Conservation (phyloP, 768 basidiomycete genomes). For the Cystofilobasidium bisporidii region DNA sequence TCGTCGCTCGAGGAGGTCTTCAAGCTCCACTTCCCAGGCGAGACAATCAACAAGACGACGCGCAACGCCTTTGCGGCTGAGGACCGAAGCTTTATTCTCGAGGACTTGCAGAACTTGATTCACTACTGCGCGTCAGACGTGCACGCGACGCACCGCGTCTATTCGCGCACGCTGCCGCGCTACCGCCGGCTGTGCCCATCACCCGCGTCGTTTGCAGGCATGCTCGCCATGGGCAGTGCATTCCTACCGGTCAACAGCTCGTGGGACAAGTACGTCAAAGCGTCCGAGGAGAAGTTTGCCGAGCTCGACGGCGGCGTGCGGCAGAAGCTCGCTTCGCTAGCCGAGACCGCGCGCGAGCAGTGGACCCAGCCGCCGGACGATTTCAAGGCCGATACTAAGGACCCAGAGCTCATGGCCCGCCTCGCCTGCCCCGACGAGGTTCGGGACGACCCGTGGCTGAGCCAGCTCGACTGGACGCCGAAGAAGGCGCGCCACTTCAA, state of each 20-base stretch:
- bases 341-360: slow-evolving; percentile 47
- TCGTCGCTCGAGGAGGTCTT: slow-evolving; percentile 91
- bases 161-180: slow-evolving; percentile 60
- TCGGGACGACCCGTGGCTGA: slow-evolving; percentile 67
- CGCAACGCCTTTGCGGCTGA: slow-evolving; percentile 67
- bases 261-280: slow-evolving; percentile 74
- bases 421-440: slow-evolving; percentile 18
- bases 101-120: slow-evolving; percentile 62
- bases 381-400: background rate
- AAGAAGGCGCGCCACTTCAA: slow-evolving; percentile 45
- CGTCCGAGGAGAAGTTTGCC: slow-evolving; percentile 65
- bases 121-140: slow-evolving; percentile 82
- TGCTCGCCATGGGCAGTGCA: slow-evolving; percentile 81
- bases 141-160: slow-evolving; percentile 71
- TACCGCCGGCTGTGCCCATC: slow-evolving; percentile 78
- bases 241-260: slow-evolving; percentile 81
- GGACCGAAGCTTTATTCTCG: slow-evolving; percentile 55
- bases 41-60: slow-evolving; percentile 64
- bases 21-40: slow-evolving; percentile 66
- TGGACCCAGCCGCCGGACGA: slow-evolving; percentile 40
- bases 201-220: slow-evolving; percentile 84
- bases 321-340: slow-evolving; percentile 56
- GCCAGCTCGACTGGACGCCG: slow-evolving; percentile 90
- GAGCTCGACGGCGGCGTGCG: slow-evolving; percentile 59
- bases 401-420: slow-evolving; percentile 45